Conservation (phyloP, 257 asterid genomes). For the Jacaranda copaia region DNA sequence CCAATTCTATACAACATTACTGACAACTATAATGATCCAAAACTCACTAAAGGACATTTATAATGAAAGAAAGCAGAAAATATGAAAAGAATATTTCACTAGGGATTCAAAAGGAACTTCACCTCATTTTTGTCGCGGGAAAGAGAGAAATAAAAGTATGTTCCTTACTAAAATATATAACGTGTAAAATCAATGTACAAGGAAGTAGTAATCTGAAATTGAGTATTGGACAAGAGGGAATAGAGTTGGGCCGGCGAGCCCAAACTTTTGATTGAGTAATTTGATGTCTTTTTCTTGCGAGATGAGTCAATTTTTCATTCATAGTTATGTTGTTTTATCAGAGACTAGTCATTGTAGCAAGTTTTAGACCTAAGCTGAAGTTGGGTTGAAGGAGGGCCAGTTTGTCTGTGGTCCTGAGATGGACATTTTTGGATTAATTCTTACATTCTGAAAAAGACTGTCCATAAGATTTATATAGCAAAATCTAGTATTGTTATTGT, state of each 20-base stretch:
- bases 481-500: not conserved
- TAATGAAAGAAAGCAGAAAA: too few relatives aligned
- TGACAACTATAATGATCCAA: too few relatives aligned
- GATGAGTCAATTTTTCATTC: not conserved
- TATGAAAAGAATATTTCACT: too few relatives aligned
- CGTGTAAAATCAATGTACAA: too few relatives aligned
- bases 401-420: slow-evolving; percentile 27
- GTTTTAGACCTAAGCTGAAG: slow-evolving; percentile 1
- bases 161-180: too few relatives aligned
- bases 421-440: not conserved
- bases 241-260: not conserved
- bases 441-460: slow-evolving; percentile 4
- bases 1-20: too few relatives aligned
- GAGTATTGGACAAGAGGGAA: too few relatives aligned
- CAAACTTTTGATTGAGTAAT: not conserved
- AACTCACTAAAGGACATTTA: too few relatives aligned
- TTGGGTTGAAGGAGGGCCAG: slow-evolving; percentile 11
- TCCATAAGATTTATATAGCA: not conserved
- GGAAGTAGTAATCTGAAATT: too few relatives aligned
- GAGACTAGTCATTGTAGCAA: not conserved
- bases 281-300: not conserved
- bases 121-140: too few relatives aligned
- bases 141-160: too few relatives aligned
- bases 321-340: not conserved
- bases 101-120: too few relatives aligned